phyloP scores from a whole-genome alignment of 2,329 filamentous ascomycete genomes.

The Aureobasidium sp. region DNA sequence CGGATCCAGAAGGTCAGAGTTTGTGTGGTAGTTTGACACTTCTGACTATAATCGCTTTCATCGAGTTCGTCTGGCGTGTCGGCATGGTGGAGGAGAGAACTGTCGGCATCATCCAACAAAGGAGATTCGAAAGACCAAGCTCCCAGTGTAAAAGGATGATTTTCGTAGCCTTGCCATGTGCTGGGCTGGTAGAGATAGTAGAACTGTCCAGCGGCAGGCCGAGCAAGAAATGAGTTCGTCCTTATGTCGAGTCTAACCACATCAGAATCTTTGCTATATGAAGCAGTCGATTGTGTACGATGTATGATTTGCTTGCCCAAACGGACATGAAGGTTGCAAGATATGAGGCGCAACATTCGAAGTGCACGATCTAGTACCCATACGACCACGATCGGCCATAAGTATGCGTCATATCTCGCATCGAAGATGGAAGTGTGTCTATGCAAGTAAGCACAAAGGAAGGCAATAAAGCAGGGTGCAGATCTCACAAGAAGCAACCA shows the following conservation, averaged over 20 bases:
- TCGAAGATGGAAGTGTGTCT: slow-evolving; percentile 49
- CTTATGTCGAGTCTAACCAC: slow-evolving; percentile 43
- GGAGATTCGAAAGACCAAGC: slow-evolving; percentile 17
- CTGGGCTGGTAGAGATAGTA: slow-evolving; percentile 46
- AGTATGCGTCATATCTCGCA: slow-evolving; percentile 43
- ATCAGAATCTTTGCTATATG: slow-evolving; percentile 39
- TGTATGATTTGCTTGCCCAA: slow-evolving; percentile 22
- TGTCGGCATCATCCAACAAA: background rate
- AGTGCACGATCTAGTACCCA: slow-evolving; percentile 47
- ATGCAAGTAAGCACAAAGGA: slow-evolving; percentile 21
- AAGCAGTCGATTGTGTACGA: slow-evolving; percentile 28
- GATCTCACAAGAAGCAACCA: slow-evolving; percentile 47
- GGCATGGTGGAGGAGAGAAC: background rate
- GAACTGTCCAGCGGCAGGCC: slow-evolving; percentile 40
- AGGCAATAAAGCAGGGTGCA: slow-evolving; percentile 18
- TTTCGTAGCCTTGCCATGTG: slow-evolving; percentile 42
- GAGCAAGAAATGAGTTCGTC: slow-evolving; percentile 28
- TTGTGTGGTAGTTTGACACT: background rate
- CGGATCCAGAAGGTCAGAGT: slow-evolving; percentile 43
- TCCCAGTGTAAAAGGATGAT: slow-evolving; percentile 45
- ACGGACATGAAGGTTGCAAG: slow-evolving; percentile 36
- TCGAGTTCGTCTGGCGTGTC: background rate
- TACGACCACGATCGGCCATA: slow-evolving; percentile 44
- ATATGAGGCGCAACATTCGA: slow-evolving; percentile 38
- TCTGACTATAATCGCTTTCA: background rate